A percentile compares a stretch with the other conserved stretches of the same genome.
Evolutionary conservation across 176 grass and related monocot genomes (phyloP).

Genomic region (Aegilops speltoides): DNA sequence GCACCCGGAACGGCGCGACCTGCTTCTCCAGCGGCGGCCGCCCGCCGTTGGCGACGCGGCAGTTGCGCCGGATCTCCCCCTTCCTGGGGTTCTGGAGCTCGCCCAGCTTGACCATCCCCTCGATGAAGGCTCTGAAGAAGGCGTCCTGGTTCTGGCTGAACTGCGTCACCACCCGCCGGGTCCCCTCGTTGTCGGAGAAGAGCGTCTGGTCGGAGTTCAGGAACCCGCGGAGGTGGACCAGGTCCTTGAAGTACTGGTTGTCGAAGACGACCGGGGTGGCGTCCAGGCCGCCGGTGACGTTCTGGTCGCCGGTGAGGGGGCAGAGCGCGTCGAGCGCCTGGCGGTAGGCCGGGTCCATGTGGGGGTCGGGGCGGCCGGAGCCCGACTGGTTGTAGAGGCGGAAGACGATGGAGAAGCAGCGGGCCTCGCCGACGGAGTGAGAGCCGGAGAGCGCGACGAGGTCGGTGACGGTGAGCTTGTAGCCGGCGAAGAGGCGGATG

Average conservation of each 20-base stretch:
- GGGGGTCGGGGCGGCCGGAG: conserved; percentile 69
- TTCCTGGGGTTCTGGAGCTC: conserved; percentile 67
- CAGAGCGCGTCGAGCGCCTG: conserved; percentile 60
- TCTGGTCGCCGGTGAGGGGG: conserved; percentile 48
- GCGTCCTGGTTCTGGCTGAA: conserved; percentile 60
- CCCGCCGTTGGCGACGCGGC: conserved; percentile 61
- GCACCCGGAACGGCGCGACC: background rate
- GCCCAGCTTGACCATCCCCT: conserved; percentile 92
- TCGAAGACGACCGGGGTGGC: conserved; percentile 75
- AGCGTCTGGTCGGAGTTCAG: conserved; percentile 95
- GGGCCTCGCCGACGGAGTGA: conserved; percentile 77
- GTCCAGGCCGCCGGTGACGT: conserved; percentile 69
- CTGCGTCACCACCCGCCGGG: conserved; percentile 33
- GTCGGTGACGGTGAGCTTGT: conserved; percentile 69
- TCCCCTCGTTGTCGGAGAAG: conserved; percentile 63
- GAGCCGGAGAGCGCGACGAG: conserved; percentile 90
- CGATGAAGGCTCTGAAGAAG: conserved; percentile 74
- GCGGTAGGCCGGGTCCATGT: conserved; percentile 71
- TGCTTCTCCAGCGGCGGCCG: background rate
- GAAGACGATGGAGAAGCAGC: conserved; percentile 92
- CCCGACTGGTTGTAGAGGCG: conserved; percentile 96
- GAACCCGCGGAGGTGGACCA: conserved; percentile 73
- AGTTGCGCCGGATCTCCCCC: conserved; percentile 80
- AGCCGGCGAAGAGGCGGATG: conserved; percentile 60
- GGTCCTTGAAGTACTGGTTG: conserved; percentile 95